These are phyloP conservation scores for Podospora didyma DNA, from an alignment of 495 filamentous ascomycete genomes.

Conservation along the genomic window DNA sequence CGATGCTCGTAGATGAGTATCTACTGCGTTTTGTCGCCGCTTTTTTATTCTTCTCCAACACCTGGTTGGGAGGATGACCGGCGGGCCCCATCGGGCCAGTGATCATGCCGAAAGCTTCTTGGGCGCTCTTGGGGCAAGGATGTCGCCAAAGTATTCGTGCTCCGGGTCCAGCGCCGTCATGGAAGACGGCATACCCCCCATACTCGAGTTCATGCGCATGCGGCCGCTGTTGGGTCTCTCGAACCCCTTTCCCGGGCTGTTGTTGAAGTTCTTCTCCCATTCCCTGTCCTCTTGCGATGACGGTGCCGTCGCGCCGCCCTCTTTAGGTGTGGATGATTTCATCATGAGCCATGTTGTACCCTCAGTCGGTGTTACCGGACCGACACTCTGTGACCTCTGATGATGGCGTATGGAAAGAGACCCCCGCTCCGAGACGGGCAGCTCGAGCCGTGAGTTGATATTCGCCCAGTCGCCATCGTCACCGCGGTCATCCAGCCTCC, in stretches of 20 bases:
- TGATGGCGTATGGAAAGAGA: conserved; percentile 27
- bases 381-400: conserved; percentile 34
- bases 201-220: conserved; percentile 24
- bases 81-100: background rate
- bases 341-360: conserved; percentile 20
- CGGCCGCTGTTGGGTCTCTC: conserved; percentile 32
- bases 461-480: conserved; percentile 68
- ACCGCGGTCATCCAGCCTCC: conserved; percentile 56
- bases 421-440: conserved; percentile 61
- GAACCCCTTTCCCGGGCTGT: background rate
- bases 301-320: conserved; percentile 8
- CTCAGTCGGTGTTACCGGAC: conserved; percentile 20
- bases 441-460: conserved; percentile 68
- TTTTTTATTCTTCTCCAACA: no score
- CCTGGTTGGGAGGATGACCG: no score
- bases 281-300: conserved; percentile 12
- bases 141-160: conserved; percentile 22
- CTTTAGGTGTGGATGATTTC: conserved; percentile 14
- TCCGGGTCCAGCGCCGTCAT: conserved; percentile 20
- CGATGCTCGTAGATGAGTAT: no score
- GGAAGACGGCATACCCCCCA: conserved; percentile 9
- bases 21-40: no score
- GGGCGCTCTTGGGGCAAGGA: conserved; percentile 6
- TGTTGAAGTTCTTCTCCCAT: background rate
- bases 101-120: conserved; percentile 3